phyloP scores from a whole-genome alignment of 2,329 filamentous ascomycete genomes.

The Polychaeton citri region DNA sequence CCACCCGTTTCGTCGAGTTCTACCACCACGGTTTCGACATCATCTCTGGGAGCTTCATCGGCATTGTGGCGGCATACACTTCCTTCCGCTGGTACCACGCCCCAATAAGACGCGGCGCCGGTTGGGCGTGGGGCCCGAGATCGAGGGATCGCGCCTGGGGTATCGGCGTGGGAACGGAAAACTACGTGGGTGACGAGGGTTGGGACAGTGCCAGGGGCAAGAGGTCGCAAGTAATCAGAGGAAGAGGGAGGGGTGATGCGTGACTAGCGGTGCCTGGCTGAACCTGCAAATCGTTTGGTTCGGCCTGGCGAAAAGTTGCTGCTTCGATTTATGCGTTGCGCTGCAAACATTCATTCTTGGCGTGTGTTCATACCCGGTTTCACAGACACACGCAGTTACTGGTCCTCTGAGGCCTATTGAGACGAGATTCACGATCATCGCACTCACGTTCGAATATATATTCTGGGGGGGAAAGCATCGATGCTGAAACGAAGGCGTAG shows the following conservation, averaged over 20 bases:
- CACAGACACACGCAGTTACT: too few relatives aligned
- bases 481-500: too few relatives aligned
- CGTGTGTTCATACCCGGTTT: too few relatives aligned
- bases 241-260: background rate
- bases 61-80: conserved; percentile 56
- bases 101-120: conserved; percentile 62
- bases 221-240: background rate
- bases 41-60: conserved; percentile 69
- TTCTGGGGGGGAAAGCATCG: too few relatives aligned
- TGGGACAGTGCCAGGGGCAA: conserved; percentile 17
- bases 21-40: conserved; percentile 91
- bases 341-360: too few relatives aligned
- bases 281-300: too few relatives aligned
- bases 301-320: too few relatives aligned
- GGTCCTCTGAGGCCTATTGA: too few relatives aligned
- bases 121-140: conserved; percentile 80
- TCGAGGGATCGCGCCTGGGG: conserved; percentile 63
- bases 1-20: conserved; percentile 77
- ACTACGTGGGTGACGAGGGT: conserved; percentile 35
- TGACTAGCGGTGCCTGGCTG: background rate
- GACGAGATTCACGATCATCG: too few relatives aligned
- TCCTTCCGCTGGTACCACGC: conserved; percentile 79
- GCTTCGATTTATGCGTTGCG: too few relatives aligned
- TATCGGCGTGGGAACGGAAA: conserved; percentile 48
- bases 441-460: too few relatives aligned